phyloP scores from a whole-genome alignment of 2,329 filamentous ascomycete species.

The Fusarium miscanthi region DNA sequence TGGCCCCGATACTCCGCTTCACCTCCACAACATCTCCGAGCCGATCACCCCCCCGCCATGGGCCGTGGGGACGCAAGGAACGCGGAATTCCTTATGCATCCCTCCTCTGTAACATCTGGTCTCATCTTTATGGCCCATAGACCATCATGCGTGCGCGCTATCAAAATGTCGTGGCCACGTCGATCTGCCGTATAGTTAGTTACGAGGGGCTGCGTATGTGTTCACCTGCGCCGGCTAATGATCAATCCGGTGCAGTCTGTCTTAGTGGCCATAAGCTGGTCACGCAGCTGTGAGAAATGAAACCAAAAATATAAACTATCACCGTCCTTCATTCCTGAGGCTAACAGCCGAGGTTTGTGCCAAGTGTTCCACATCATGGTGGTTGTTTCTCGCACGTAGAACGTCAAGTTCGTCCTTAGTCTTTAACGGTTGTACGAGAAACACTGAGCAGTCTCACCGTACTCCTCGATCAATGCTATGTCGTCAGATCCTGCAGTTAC shows the following conservation, averaged over 20 bases:
- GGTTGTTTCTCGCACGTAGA: not conserved
- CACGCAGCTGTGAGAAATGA: not conserved
- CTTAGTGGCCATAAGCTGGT: not conserved
- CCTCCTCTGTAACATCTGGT: slow-evolving; percentile 10
- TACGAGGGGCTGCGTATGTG: slow-evolving; percentile 18
- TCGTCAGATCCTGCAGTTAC: not conserved
- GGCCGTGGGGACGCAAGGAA: slow-evolving; percentile 32
- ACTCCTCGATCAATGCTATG: not conserved
- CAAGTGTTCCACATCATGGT: not conserved
- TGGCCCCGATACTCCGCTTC: slow-evolving; percentile 12
- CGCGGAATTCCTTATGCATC: not conserved
- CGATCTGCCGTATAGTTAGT: slow-evolving; percentile 13
- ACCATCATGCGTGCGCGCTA: not conserved
- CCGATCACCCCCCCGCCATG: slow-evolving; percentile 22
- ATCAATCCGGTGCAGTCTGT: slow-evolving; percentile 8
- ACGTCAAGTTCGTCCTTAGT: not conserved
- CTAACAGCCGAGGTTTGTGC: not conserved
- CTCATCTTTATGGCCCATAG: slow-evolving; percentile 16
- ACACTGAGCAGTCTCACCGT: not conserved
- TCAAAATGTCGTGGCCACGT: slow-evolving; percentile 23
- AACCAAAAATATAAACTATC: not conserved
- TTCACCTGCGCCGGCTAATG: not conserved
- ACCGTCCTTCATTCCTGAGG: slow-evolving; percentile 16
- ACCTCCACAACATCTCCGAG: slow-evolving; percentile 29
- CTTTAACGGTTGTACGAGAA: not conserved